Base-by-base conservation (phyloP, 2,329 filamentous ascomycete species). In the Xylariales sp. region DNA sequence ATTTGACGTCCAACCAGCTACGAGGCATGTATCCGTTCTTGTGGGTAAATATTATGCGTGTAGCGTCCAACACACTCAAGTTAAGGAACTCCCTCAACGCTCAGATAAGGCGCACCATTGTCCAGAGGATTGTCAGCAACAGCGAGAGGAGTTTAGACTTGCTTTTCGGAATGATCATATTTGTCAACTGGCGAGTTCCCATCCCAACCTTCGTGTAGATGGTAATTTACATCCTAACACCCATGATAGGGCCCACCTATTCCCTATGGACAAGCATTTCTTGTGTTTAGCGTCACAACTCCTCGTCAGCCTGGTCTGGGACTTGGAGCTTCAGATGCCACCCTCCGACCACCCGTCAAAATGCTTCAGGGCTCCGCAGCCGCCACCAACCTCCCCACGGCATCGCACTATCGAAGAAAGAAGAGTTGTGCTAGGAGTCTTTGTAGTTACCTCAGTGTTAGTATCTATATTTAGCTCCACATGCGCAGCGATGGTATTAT, bases 101-200 rank as follows among this genome's bases (percentile, higher is more conserved):
- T 12, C 41, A 44, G 18, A 33, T 29, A 29, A 42, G 39, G 28
- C 40, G 12, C n/a, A 42, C 43, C 13, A 30, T 41, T 8, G 28
- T 47, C 6, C 37, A 46, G n/a, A 45, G 29, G 21, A 38, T 46
- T 8, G 45, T 43, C n/a, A 23, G 40, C 12, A 23, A 41, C 3
- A 35, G 41, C 13, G 45, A 46, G 34, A 47, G 45, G 34, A 47
- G 40, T 25, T 11, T 46, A 12, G 45, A 45, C 37, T 41, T 47
- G 29, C 43, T 47, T 5, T 24, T 47, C 10, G 43, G 45, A 11
- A 38, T 47, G 12, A 36, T 46, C 8, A 36, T 35, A 11, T 32
- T 47, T 6, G 38, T 46, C 15, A 37, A 41, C 20, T 47, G 45
- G 45, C 40, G 18, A 40, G 40, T 43, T n/a, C n/a, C n/a, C n/a